These are phyloP conservation scores for Backusella tuberculispora DNA, from an alignment of 192 early-diverging fungal genomes.

Conservation along the genomic window DNA sequence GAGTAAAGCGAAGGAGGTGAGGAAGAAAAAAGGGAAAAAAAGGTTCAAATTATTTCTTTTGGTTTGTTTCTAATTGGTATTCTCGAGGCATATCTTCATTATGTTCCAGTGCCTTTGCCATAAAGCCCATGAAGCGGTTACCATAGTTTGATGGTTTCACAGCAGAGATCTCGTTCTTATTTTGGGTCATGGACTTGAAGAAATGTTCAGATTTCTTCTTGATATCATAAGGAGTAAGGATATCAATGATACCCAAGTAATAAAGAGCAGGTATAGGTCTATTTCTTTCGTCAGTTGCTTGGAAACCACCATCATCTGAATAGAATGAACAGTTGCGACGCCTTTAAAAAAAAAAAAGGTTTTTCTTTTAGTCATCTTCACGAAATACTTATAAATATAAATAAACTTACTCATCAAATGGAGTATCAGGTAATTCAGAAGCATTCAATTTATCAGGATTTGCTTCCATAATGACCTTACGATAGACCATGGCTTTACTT, in stretches of 20 bases:
- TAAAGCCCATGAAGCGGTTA: slow-evolving; percentile 85
- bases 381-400: not conserved
- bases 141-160: slow-evolving; percentile 90
- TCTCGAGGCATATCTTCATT: slow-evolving; percentile 47
- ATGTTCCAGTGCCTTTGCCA: slow-evolving; percentile 63
- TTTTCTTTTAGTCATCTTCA: not conserved
- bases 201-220: slow-evolving; percentile 88
- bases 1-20: not conserved
- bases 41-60: slow-evolving; percentile 17
- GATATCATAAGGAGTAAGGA: slow-evolving; percentile 90
- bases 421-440: slow-evolving; percentile 58
- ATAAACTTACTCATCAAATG: slow-evolving; percentile 41
- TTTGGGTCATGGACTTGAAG: slow-evolving; percentile 66
- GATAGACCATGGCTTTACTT: slow-evolving; percentile 54
- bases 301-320: slow-evolving; percentile 87
- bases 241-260: slow-evolving; percentile 97
- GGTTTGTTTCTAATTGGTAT: slow-evolving; percentile 24
- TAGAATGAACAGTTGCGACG: slow-evolving; percentile 85
- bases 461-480: slow-evolving; percentile 54
- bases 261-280: slow-evolving; percentile 74
- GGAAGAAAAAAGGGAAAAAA: not conserved
- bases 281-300: slow-evolving; percentile 76
- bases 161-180: slow-evolving; percentile 69
- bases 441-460: slow-evolving; percentile 66
- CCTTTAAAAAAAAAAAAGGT: slow-evolving; percentile 33